Conservation (phyloP, 208 protist genomes). For the Trypanosoma cruzi region DNA sequence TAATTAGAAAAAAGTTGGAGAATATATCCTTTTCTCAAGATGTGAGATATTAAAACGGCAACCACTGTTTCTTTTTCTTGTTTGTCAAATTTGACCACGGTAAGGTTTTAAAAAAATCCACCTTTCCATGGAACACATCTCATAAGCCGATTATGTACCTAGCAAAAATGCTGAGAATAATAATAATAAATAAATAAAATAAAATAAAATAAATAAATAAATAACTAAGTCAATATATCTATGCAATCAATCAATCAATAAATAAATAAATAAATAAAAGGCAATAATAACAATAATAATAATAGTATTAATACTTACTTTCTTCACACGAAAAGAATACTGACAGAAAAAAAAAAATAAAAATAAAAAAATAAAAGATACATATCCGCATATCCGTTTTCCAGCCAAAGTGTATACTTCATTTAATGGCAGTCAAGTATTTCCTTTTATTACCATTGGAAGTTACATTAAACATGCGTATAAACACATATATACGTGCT, state of each 20-base stretch:
- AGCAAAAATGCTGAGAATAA: neutral
- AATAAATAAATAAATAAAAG: conserved; percentile 14
- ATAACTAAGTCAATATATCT: conserved; percentile 10
- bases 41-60: neutral
- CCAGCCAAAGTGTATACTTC: too few relatives aligned
- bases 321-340: conserved; percentile 3
- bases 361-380: conserved; percentile 11
- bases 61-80: neutral
- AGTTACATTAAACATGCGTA: too few relatives aligned
- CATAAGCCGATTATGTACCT: neutral
- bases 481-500: too few relatives aligned
- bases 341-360: too few relatives aligned
- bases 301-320: conserved; percentile 1
- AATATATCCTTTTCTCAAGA: neutral
- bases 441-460: too few relatives aligned
- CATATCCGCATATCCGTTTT: conserved; percentile 15
- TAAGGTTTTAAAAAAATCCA: neutral
- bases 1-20: neutral
- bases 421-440: too few relatives aligned
- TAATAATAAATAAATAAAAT: neutral
- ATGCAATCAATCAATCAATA: neutral
- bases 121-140: neutral
- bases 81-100: neutral
- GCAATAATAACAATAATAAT: conserved; percentile 3
- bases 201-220: conserved; percentile 4